phyloP scores from a whole-genome alignment of 2,329 filamentous ascomycete genomes.

The Cordyceps cateniannulata region DNA sequence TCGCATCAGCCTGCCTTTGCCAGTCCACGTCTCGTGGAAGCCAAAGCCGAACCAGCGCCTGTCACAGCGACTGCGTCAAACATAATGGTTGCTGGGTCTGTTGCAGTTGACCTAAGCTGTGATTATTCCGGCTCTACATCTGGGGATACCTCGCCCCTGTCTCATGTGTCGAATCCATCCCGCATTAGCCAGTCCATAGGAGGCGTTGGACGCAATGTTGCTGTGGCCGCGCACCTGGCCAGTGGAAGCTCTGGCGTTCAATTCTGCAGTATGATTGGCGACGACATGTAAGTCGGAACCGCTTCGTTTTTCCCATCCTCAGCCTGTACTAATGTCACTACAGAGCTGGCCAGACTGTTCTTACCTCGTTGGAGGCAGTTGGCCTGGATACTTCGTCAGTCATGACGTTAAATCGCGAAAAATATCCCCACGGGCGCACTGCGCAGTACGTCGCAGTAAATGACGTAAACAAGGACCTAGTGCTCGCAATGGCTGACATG shows the following conservation, averaged over 20 bases:
- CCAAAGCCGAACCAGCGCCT: not conserved
- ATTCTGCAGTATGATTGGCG: slow-evolving; percentile 74
- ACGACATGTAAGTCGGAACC: slow-evolving; percentile 55
- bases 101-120: slow-evolving; percentile 83
- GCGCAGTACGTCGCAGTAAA: slow-evolving; percentile 92
- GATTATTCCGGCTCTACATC: slow-evolving; percentile 48
- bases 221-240: slow-evolving; percentile 68
- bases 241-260: slow-evolving; percentile 56
- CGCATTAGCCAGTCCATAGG: slow-evolving; percentile 76
- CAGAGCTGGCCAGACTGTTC: slow-evolving; percentile 66
- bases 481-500: slow-evolving; percentile 97
- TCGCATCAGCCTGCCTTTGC: not conserved
- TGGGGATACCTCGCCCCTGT: slow-evolving; percentile 35
- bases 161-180: slow-evolving; percentile 82
- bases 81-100: slow-evolving; percentile 80
- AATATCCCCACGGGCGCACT: slow-evolving; percentile 55
- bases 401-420: slow-evolving; percentile 43
- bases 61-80: not conserved
- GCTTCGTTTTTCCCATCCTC: not conserved
- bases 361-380: slow-evolving; percentile 56
- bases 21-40: not conserved
- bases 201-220: slow-evolving; percentile 88
- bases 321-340: not conserved
- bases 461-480: slow-evolving; percentile 71
- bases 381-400: slow-evolving; percentile 62